Evolutionary conservation across 345 rosid species (phyloP).

Genomic region (Aquilaria malaccensis): DNA sequence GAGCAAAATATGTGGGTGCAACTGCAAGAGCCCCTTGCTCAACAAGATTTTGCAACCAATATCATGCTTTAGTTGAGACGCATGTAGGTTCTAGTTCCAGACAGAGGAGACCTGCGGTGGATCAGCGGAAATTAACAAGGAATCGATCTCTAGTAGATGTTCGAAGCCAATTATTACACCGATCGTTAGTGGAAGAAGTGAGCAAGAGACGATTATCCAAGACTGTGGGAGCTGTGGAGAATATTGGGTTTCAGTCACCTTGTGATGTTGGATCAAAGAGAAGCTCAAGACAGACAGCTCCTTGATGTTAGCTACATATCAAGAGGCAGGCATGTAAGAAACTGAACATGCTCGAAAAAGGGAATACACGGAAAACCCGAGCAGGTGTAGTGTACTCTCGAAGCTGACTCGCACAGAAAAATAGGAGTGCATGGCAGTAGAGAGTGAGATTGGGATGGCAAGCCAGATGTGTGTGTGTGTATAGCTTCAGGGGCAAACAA

Average conservation of each 20-base stretch:
- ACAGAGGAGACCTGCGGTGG: constrained; percentile 20
- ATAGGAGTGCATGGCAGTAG: no score
- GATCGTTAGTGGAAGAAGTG: constrained; percentile 56
- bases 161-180: constrained; percentile 51
- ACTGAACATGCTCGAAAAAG: no score
- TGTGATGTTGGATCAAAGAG: constrained; percentile 21
- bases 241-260: constrained; percentile 65
- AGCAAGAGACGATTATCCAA: constrained; percentile 48
- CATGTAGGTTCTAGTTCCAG: constrained; percentile 32
- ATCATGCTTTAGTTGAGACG: constrained; percentile 24
- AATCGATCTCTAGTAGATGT: constrained; percentile 63
- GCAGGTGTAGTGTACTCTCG: no score
- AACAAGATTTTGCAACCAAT: constrained; percentile 48
- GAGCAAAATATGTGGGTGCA: constrained; percentile 15
- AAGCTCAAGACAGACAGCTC: constrained; percentile 19
- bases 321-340: no score
- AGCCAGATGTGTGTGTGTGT: no score
- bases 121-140: constrained; percentile 35
- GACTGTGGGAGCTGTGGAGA: constrained; percentile 70
- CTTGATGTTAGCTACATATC: constrained; percentile 16
- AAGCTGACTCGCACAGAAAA: no score
- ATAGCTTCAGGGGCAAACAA: no score
- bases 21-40: constrained; percentile 26
- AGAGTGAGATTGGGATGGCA: no score
- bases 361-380: no score